Evolutionary conservation across 2,329 filamentous ascomycete genomes (phyloP), one percentile per base, ranked within the genome.

Genomic region (Scleromitrula shiraiana): DNA sequence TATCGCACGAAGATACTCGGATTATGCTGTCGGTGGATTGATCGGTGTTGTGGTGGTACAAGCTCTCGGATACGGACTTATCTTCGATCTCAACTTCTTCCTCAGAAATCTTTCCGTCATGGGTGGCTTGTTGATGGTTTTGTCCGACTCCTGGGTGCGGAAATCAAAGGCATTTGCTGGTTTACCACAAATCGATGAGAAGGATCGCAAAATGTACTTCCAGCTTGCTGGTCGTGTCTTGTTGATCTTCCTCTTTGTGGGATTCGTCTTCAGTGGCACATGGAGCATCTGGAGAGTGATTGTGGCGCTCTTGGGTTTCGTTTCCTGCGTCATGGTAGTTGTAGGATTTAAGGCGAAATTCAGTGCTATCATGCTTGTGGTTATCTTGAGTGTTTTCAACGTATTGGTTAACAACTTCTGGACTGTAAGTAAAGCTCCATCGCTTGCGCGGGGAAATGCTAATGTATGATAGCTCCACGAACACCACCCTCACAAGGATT

Each of bases 161-260:
- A 97, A 97, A 81, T 87, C 83, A 67, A 95, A 96, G 73, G 91
- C 90, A 3, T 95, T 95, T 54, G 93, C 93, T 40, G 93, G 93
- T 40, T 78, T 98, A 45, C 93, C 93, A 41, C 81, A 88, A 68
- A 79, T 98, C 45, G 93, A 97, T 66, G 93, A 98, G 76, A 97
- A 97, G 81, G 93, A 98, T 69, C 87, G 90, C 71, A 98, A 97
- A 79, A 97, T 97, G 91, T 98, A 98, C 77, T 94, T 98, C 72
- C 93, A 97, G 79, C 83, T 98, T 53, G 93, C 93, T 57, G 93
- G 93, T 29, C 84, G 93, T 59, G 88, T 98, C 29, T 77, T 98
- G 56, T 76, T 98, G 61, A 97, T 98, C 71, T 96, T 98, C 79
- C 78, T 98, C 59, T 98, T 98, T 68, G 68, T 96, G 57, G 93